phyloP scores from a whole-genome alignment of 371 early-diverging fungal species.

The Mortierella sp. region DNA sequence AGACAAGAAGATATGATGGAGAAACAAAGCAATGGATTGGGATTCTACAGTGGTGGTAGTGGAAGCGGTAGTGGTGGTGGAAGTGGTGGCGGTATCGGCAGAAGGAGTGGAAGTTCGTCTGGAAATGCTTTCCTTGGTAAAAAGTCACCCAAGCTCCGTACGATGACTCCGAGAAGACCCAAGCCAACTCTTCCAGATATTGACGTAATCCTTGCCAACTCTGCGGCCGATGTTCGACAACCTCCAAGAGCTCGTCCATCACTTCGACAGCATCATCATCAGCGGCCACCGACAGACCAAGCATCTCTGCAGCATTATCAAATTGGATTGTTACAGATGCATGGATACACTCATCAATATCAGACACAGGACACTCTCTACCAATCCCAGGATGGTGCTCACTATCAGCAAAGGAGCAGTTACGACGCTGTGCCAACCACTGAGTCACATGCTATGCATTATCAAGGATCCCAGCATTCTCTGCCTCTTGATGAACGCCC shows the following conservation, averaged over 20 bases:
- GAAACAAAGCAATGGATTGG: not conserved
- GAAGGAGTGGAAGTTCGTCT: not conserved
- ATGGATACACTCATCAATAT: too few relatives aligned
- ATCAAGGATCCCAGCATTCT: too few relatives aligned
- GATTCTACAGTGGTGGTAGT: not conserved
- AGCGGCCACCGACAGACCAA: not conserved
- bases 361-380: too few relatives aligned
- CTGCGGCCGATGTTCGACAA: constrained; percentile 12
- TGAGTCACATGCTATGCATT: too few relatives aligned
- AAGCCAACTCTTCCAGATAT: constrained; percentile 29
- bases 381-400: too few relatives aligned
- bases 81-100: not conserved
- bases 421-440: too few relatives aligned
- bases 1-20: constrained; percentile 5
- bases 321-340: too few relatives aligned
- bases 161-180: constrained; percentile 9
- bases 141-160: not conserved
- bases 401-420: too few relatives aligned
- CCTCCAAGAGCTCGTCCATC: not conserved
- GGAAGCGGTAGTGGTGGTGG: not conserved
- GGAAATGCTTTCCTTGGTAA: not conserved
- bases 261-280: not conserved
- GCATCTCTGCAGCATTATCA: constrained; percentile 1
- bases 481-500: too few relatives aligned
- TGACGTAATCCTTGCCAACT: constrained; percentile 27